A percentile compares a stretch with the other conserved stretches of the same genome.
phyloP scores from a whole-genome alignment of 2,329 filamentous ascomycete genomes.

The Colletotrichum acutatum region DNA sequence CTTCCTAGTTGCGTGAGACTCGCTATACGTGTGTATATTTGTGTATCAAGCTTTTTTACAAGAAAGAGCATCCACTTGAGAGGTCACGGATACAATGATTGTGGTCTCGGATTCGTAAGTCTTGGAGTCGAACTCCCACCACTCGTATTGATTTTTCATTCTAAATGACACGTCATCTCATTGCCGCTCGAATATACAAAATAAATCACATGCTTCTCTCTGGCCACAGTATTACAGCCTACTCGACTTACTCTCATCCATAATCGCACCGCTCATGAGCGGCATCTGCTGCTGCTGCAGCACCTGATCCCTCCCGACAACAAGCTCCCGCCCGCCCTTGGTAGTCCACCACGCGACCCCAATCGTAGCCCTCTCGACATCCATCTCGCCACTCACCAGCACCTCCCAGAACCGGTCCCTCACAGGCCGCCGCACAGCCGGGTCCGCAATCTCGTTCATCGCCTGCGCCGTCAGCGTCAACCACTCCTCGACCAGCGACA shows the following conservation, averaged over 20 bases:
- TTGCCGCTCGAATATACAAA: not conserved
- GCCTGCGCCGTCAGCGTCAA: slow-evolving; percentile 76
- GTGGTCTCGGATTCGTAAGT: too few relatives aligned
- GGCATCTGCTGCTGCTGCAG: slow-evolving; percentile 35
- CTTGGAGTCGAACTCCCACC: not conserved
- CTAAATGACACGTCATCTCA: not conserved
- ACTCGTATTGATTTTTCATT: not conserved
- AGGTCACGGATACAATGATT: not conserved
- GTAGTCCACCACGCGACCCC: slow-evolving; percentile 89
- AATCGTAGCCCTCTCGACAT: slow-evolving; percentile 82
- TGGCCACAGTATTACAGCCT: slow-evolving; percentile 45
- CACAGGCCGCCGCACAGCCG: slow-evolving; percentile 70
- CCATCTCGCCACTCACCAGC: slow-evolving; percentile 84
- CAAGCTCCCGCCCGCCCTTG: slow-evolving; percentile 63
- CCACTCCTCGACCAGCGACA: slow-evolving; percentile 82
- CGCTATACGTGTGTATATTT: not conserved
- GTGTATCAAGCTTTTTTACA: not conserved
- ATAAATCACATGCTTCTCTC: not conserved
- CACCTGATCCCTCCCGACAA: slow-evolving; percentile 45
- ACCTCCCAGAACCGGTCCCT: slow-evolving; percentile 83
- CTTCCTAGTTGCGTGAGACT: too few relatives aligned
- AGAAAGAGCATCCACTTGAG: not conserved
- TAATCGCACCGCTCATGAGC: slow-evolving; percentile 68
- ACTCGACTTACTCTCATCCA: slow-evolving; percentile 46
- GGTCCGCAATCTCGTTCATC: slow-evolving; percentile 72